Conservation (phyloP, 2,329 filamentous ascomycete genomes). For the Fusarium protoensiforme region DNA sequence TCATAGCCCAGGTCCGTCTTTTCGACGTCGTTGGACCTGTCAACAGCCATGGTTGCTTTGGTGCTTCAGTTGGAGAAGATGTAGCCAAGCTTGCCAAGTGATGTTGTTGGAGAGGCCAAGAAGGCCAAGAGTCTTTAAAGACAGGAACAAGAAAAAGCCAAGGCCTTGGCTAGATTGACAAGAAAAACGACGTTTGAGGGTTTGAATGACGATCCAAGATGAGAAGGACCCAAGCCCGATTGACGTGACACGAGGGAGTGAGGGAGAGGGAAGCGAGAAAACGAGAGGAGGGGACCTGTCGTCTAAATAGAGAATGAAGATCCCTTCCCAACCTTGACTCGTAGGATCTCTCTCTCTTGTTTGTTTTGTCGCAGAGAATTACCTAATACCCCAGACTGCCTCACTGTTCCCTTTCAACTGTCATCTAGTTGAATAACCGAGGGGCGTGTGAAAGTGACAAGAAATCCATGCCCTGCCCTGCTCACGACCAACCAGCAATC, state of each 20-base stretch:
- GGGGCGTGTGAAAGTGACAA: not conserved
- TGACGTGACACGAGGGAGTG: not conserved
- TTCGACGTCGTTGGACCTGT: conserved; percentile 34
- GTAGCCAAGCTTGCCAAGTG: not conserved
- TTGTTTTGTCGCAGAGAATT: not conserved
- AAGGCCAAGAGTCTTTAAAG: not conserved
- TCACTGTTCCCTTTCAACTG: not conserved
- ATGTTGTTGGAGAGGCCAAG: conserved; percentile 17
- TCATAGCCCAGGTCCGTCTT: conserved; percentile 41
- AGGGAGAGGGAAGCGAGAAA: not conserved
- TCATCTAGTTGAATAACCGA: not conserved
- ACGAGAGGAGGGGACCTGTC: not conserved
- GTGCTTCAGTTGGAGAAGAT: not conserved
- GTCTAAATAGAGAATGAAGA: conserved; percentile 1
- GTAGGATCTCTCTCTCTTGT: not conserved
- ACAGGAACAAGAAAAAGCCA: conserved; percentile 5
- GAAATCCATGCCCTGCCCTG: not conserved
- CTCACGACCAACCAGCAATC: conserved; percentile 15
- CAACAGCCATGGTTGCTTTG: not conserved
- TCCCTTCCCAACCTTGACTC: not conserved
- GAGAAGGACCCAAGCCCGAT: conserved; percentile 6
- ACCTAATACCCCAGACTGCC: not conserved
- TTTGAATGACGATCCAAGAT: not conserved
- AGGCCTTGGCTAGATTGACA: conserved; percentile 20
- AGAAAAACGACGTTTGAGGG: not conserved